Percentiles rank a stretch among this genome's conserved stretches.
phyloP scores from a whole-genome alignment of 306 rosid species.

The Malus sylvestris region DNA sequence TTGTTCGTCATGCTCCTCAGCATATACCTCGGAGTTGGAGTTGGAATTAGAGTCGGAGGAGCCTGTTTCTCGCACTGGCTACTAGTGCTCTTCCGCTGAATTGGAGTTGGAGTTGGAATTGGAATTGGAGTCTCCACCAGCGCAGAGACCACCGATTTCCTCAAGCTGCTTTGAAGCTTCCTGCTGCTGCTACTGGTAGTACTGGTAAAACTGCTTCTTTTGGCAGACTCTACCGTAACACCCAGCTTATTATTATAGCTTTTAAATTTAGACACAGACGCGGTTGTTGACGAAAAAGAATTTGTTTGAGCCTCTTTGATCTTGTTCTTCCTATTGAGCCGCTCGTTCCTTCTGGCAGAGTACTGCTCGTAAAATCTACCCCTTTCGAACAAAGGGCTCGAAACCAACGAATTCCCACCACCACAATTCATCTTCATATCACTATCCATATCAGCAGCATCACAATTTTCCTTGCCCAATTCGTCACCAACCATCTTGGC shows the following conservation, averaged over 20 bases:
- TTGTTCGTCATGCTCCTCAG: slow-evolving; percentile 72
- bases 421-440: not conserved
- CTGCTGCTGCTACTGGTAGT: slow-evolving; percentile 10
- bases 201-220: slow-evolving; percentile 27
- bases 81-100: no score
- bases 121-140: slow-evolving; percentile 19
- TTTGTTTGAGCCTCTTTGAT: not conserved
- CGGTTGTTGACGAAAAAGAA: not conserved
- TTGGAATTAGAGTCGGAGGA: not conserved
- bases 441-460: not conserved
- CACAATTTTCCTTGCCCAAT: slow-evolving; percentile 26
- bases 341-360: slow-evolving; percentile 85
- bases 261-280: not conserved
- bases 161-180: slow-evolving; percentile 41
- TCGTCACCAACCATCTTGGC: slow-evolving; percentile 52
- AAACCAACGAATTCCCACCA: not conserved
- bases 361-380: slow-evolving; percentile 78
- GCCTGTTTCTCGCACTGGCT: slow-evolving; percentile 13
- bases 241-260: slow-evolving; percentile 32
- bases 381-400: slow-evolving; percentile 46
- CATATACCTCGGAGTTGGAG: slow-evolving; percentile 61
- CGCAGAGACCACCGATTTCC: slow-evolving; percentile 58
- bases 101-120: not conserved
- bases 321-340: slow-evolving; percentile 59
- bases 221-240: slow-evolving; percentile 66